These are phyloP conservation scores for Camelina neglecta DNA, from an alignment of 345 rosid genomes.

Conservation along the genomic window DNA sequence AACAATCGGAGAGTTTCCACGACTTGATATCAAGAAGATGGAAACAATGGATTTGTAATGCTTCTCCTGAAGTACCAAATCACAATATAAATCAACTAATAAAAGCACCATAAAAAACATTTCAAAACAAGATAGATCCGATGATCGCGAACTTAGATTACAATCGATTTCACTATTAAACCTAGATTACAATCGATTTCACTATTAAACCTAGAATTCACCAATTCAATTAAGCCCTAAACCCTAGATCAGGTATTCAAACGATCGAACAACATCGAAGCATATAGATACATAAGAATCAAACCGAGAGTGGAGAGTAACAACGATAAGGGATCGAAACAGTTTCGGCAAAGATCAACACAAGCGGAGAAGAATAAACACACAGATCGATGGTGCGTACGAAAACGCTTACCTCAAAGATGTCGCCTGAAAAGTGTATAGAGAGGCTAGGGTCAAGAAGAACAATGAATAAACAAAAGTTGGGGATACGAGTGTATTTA, in stretches of 20 bases:
- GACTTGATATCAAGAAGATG: not conserved
- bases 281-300: not conserved
- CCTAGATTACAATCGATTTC: too few relatives aligned
- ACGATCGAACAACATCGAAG: not conserved
- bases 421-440: not conserved
- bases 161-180: too few relatives aligned
- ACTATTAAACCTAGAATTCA: not conserved
- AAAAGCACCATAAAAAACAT: not conserved
- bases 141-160: not conserved
- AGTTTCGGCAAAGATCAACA: not conserved
- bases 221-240: not conserved
- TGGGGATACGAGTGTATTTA: not conserved
- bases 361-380: not conserved
- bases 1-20: not conserved
- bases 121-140: too few relatives aligned
- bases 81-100: not conserved
- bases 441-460: constrained; percentile 24
- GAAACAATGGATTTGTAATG: not conserved
- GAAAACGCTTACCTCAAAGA: constrained; percentile 13
- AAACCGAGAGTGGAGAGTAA: not conserved
- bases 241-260: not conserved
- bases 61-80: not conserved
- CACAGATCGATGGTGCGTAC: not conserved
- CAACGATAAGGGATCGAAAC: not conserved
- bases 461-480: not conserved